Conservation (phyloP, 2,329 filamentous ascomycete genomes). For the Ophiocordyceps camponoti-rufipedis region DNA sequence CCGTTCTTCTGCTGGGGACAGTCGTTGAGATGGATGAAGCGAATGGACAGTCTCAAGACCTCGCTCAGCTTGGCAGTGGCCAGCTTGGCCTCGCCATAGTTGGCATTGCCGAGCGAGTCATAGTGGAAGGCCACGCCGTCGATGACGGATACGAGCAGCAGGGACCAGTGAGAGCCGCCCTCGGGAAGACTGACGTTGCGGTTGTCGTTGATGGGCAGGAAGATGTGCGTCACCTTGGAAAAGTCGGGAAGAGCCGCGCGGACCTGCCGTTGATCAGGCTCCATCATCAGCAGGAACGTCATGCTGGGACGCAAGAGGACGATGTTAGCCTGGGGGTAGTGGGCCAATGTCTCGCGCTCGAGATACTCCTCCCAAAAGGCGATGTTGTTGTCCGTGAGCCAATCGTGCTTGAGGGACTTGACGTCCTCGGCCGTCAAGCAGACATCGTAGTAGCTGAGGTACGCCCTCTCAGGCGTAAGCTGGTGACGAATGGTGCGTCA, state of each 20-base stretch:
- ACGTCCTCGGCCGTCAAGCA: slow-evolving; percentile 69
- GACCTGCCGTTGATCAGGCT: slow-evolving; percentile 33
- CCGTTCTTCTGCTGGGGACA: slow-evolving; percentile 83
- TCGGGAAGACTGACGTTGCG: slow-evolving; percentile 60
- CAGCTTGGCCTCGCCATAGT: slow-evolving; percentile 53
- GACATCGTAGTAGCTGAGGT: slow-evolving; percentile 24
- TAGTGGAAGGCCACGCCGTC: slow-evolving; percentile 95
- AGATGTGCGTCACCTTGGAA: slow-evolving; percentile 68
- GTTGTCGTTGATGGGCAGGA: slow-evolving; percentile 88
- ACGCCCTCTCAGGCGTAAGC: slow-evolving; percentile 24
- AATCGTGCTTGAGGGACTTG: slow-evolving; percentile 75
- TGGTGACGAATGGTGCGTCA: slow-evolving; percentile 13
- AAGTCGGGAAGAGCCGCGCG: slow-evolving; percentile 66
- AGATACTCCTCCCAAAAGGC: slow-evolving; percentile 97
- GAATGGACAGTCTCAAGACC: slow-evolving; percentile 47
- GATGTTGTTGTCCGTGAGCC: slow-evolving; percentile 95
- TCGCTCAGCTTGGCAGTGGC: slow-evolving; percentile 51
- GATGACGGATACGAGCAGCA: slow-evolving; percentile 74
- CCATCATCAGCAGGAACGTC: slow-evolving; percentile 79
- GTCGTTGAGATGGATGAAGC: slow-evolving; percentile 69
- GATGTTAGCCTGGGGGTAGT: slow-evolving; percentile 71
- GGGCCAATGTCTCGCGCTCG: slow-evolving; percentile 69
- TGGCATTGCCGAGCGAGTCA: slow-evolving; percentile 64
- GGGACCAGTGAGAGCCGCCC: slow-evolving; percentile 85
- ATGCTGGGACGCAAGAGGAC: slow-evolving; percentile 82